phyloP scores from a whole-genome alignment of 2,329 filamentous ascomycete genomes.

The Colletotrichum zoysiae region DNA sequence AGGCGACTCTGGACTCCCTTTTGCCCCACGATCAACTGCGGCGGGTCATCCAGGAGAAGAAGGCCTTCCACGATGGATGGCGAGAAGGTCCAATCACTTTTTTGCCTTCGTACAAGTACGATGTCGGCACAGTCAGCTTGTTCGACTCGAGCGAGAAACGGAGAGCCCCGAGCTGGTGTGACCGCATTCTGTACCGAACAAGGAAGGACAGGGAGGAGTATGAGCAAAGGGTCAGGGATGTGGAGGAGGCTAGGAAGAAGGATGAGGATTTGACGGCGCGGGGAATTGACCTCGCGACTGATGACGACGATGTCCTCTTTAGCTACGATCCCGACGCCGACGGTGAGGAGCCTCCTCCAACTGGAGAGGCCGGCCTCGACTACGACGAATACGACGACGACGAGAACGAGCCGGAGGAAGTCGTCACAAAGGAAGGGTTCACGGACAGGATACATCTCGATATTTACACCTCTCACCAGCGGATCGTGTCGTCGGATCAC shows the following conservation, averaged over 20 bases:
- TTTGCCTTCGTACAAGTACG: conserved; percentile 97
- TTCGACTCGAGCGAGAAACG: conserved; percentile 98
- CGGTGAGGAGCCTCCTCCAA: conserved; percentile 56
- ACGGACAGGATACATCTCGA: conserved; percentile 67
- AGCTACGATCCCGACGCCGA: conserved; percentile 91
- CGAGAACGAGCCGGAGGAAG: conserved; percentile 60
- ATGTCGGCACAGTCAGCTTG: conserved; percentile 89
- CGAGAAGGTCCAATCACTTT: conserved; percentile 89
- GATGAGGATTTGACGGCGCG: conserved; percentile 89
- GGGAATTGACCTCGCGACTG: conserved; percentile 78
- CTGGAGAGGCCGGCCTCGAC: conserved; percentile 62
- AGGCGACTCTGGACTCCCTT: conserved; percentile 88
- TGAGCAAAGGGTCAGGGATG: conserved; percentile 72
- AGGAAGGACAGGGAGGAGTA: conserved; percentile 76
- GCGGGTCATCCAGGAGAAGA: conserved; percentile 79
- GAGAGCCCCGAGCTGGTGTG: conserved; percentile 95
- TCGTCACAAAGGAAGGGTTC: conserved; percentile 70
- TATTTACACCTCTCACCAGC: conserved; percentile 88
- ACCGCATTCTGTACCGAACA: conserved; percentile 90
- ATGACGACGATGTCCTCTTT: conserved; percentile 87
- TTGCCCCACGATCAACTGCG: conserved; percentile 90
- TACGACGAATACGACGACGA: conserved; percentile 70
- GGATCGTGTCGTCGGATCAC: conserved; percentile 92
- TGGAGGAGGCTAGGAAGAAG: conserved; percentile 74
- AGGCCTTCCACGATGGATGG: conserved; percentile 92